Conservation (phyloP, 352 stramenopile species). For the Blastocystis sp. region DNA sequence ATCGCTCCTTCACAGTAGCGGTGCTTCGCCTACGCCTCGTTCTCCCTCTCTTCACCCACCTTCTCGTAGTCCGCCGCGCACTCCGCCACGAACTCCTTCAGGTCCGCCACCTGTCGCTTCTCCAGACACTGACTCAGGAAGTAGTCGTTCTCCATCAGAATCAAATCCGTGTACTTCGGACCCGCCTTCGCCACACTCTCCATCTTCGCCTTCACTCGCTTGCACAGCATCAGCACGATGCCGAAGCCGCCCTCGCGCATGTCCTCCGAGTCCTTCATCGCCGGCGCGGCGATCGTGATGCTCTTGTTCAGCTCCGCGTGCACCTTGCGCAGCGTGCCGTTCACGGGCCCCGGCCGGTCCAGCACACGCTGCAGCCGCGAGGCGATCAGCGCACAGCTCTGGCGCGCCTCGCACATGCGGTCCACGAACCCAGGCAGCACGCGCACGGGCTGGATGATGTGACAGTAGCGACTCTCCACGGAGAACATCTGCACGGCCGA, state of each 20-base stretch:
- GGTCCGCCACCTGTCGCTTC: not conserved
- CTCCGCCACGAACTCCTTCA: not conserved
- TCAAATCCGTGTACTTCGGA: slow-evolving; percentile 56
- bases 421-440: slow-evolving; percentile 22
- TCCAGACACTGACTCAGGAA: slow-evolving; percentile 21
- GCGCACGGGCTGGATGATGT: not conserved
- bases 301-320: not conserved
- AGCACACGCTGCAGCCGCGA: not conserved
- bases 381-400: not conserved
- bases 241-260: not conserved
- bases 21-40: not conserved
- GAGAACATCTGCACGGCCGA: not conserved
- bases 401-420: not conserved
- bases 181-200: slow-evolving; percentile 4
- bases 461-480: slow-evolving; percentile 27
- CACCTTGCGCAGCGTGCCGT: not conserved
- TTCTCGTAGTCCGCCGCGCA: slow-evolving; percentile 12
- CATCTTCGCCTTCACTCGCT: slow-evolving; percentile 1
- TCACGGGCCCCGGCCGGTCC: slow-evolving; percentile 4
- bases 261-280: not conserved
- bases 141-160: slow-evolving; percentile 30
- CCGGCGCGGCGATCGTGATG: not conserved
- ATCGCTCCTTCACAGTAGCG: slow-evolving; percentile 32
- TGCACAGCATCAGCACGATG: not conserved
- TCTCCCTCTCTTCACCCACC: not conserved